Base-by-base conservation (phyloP, 768 basidiomycete genomes). In the Boletus tomentosulus region DNA sequence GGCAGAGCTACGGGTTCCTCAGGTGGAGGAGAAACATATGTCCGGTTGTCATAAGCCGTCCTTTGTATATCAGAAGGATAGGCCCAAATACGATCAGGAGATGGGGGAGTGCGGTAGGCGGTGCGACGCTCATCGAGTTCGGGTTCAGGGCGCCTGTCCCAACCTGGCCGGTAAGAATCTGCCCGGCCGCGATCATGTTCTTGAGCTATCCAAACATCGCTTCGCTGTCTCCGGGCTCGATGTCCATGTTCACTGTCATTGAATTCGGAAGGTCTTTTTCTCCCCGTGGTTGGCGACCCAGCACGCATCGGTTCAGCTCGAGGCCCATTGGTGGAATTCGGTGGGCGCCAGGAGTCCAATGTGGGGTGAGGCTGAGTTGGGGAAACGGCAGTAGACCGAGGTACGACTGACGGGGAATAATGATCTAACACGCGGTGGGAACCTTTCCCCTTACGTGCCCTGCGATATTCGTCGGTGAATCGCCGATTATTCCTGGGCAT, bases 171-270 rank as follows among this genome's bases (percentile, higher is more conserved):
- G 41, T 52, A 55, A 3, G 39, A 33, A 11, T 56, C 59, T 22
- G 15, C 42, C 43, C 48, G 28, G 8, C 56, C 46, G 22, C 37
- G 51, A 28, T 56, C 56, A 15, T 42, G 33, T 44, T 59, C 58
- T 45, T 46, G 49, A 30, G 62, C 48, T 5, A 31, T 25, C 68
- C 65, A 61, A 28, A 11, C 28, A 56, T 67, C 58, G 30, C 27
- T 54, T 34, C 69, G 65, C 13, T 52, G 61, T 47, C 59, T 69
- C 22, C 69, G 67, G 1, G 43, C 55, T 49, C 65, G 58, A 41
- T 47, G 57, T 38, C 39, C 44, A 30, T 60, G 31, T 9, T 70
- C 64, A 49, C 55, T 56, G n/a, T 69, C 58, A 31, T 30, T 41
- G 12, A 45, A 51, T 34, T 71, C 67, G 6, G 35, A 44, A 31